Percentiles rank a stretch among this genome's conserved stretches.
These are phyloP conservation scores for Phragmites australis DNA, from an alignment of 176 grass and related monocot species.

Conservation along the genomic window DNA sequence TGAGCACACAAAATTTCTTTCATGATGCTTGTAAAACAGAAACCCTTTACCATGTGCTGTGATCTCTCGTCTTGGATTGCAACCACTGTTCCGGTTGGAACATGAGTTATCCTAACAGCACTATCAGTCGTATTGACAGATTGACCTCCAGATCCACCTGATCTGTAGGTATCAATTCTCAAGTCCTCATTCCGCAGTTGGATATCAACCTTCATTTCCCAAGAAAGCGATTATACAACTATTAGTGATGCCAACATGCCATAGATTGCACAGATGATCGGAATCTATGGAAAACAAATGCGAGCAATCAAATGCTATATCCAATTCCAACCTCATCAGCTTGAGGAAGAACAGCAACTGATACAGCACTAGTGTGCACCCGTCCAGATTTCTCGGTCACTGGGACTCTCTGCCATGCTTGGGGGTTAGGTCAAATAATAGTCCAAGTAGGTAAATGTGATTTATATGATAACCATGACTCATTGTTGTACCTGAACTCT, in stretches of 20 bases:
- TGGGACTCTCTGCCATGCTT: conserved; percentile 70
- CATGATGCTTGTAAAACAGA: not conserved
- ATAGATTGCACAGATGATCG: not conserved
- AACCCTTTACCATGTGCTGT: conserved; percentile 75
- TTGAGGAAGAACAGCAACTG: conserved; percentile 92
- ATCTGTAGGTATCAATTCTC: conserved; percentile 92
- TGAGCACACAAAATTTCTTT: not conserved
- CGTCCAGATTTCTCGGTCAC: conserved; percentile 90
- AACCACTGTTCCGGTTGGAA: conserved; percentile 78
- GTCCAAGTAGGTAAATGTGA: not conserved
- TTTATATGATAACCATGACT: not conserved
- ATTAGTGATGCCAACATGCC: not conserved
- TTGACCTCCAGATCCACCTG: conserved; percentile 83
- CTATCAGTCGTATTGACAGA: conserved; percentile 96
- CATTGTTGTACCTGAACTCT: conserved; percentile 79
- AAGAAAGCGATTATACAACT: not conserved
- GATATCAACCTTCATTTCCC: conserved; percentile 71
- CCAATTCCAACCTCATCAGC: conserved; percentile 77
- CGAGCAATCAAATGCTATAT: not conserved
- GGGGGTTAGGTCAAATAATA: conserved; percentile 14
- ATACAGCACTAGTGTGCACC: conserved; percentile 95
- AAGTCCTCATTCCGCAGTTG: conserved; percentile 86
- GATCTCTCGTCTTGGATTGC: conserved; percentile 99
- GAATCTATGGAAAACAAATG: not conserved
- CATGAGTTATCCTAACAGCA: conserved; percentile 91